phyloP scores from a whole-genome alignment of 176 grass and related monocot genomes.

The Stipa capillata region DNA sequence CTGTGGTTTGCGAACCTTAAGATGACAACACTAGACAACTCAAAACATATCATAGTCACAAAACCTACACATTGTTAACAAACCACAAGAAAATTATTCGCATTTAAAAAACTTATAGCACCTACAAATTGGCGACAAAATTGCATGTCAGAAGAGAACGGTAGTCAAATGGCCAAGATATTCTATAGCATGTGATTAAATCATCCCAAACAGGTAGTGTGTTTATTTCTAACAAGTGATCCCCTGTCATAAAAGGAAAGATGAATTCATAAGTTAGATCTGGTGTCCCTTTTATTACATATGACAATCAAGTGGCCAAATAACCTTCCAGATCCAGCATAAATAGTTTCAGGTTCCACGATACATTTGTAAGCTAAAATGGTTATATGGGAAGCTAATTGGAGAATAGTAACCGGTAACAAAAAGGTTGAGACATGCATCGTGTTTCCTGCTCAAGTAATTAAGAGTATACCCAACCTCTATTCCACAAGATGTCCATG shows the following conservation, averaged over 20 bases:
- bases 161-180: neutral
- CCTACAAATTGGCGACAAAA: neutral
- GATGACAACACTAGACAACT: too few species aligned
- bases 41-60: neutral
- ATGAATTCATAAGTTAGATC: neutral
- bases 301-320: neutral
- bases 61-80: neutral
- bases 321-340: neutral
- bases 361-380: neutral
- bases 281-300: neutral
- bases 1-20: too few species aligned
- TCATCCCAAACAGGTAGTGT: neutral
- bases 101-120: neutral
- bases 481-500: neutral
- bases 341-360: neutral
- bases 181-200: neutral
- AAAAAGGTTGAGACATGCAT: neutral
- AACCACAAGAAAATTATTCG: neutral
- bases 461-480: neutral
- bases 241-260: neutral
- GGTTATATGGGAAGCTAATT: neutral
- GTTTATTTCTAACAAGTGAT: neutral
- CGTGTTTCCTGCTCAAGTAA: neutral
- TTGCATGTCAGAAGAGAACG: neutral
- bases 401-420: neutral